Percentiles rank a stretch among this genome's conserved stretches.
phyloP scores from a whole-genome alignment of 352 stramenopile genomes.

The Globisporangium iwayamae region DNA sequence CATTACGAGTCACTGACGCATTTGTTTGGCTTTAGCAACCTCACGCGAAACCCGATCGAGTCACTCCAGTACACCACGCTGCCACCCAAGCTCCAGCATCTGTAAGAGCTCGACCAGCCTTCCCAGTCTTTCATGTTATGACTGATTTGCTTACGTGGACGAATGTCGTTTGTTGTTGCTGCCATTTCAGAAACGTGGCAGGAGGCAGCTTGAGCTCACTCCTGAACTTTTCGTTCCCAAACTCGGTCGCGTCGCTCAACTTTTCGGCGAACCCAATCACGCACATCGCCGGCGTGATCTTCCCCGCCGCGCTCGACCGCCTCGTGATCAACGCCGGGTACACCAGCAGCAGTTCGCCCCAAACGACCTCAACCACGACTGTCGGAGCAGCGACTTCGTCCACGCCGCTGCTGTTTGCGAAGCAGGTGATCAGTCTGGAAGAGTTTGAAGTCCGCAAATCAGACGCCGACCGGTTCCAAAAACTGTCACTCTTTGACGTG shows the following conservation, averaged over 20 bases:
- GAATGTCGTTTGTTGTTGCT: neutral
- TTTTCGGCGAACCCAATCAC: conserved; percentile 35
- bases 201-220: conserved; percentile 17
- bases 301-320: conserved; percentile 24
- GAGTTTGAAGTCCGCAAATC: conserved; percentile 42
- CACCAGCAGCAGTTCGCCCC: neutral
- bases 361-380: neutral
- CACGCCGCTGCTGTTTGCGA: conserved; percentile 3
- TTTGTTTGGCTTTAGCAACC: conserved; percentile 20
- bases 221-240: conserved; percentile 36
- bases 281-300: conserved; percentile 29
- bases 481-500: conserved; percentile 12
- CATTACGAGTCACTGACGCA: neutral
- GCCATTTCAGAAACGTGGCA: conserved; percentile 5
- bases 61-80: conserved; percentile 25
- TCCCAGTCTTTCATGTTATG: too few relatives aligned
- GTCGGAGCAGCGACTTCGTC: neutral
- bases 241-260: conserved; percentile 28
- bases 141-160: neutral
- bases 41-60: conserved; percentile 32
- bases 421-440: conserved; percentile 8
- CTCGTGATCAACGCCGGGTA: conserved; percentile 19
- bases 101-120: conserved; percentile 19
- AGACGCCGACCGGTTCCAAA: conserved; percentile 27
- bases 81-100: conserved; percentile 21